Conservation (phyloP, 495 filamentous ascomycete species). For the Trichoderma parareesei region DNA sequence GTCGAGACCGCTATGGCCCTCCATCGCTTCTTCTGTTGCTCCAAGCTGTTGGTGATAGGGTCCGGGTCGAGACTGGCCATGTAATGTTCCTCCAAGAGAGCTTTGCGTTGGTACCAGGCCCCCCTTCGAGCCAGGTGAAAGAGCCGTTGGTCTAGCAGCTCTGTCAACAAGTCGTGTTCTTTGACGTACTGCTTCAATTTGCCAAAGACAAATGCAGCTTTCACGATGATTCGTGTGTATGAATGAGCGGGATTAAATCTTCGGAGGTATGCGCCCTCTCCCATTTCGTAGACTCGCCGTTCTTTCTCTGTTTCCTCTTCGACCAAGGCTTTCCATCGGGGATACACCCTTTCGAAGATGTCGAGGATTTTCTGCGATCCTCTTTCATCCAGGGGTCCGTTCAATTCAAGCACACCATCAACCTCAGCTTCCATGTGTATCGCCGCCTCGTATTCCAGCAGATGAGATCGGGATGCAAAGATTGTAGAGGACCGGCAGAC, state of each 20-base stretch:
- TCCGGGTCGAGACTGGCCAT: constrained; percentile 57
- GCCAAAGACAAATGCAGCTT: constrained; percentile 67
- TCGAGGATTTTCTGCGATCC: constrained; percentile 53
- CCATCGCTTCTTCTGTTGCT: constrained; percentile 72
- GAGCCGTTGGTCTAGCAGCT: constrained; percentile 71
- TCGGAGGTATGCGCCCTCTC: constrained; percentile 85
- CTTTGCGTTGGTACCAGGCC: constrained; percentile 93
- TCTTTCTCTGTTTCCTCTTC: constrained; percentile 74
- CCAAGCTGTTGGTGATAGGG: constrained; percentile 23
- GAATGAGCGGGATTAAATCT: constrained; percentile 90
- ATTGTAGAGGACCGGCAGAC: constrained; percentile 87
- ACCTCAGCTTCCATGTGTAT: constrained; percentile 75
- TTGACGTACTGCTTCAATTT: constrained; percentile 71
- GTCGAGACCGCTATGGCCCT: constrained; percentile 68
- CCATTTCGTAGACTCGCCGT: constrained; percentile 67
- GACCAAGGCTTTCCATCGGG: constrained; percentile 69
- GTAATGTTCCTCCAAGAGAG: constrained; percentile 90
- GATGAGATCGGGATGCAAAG: constrained; percentile 62
- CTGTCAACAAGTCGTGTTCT: constrained; percentile 66
- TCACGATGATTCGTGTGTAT: constrained; percentile 88
- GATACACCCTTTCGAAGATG: constrained; percentile 66
- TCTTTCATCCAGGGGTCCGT: constrained; percentile 60
- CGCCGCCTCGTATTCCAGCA: constrained; percentile 85
- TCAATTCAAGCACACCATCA: constrained; percentile 79
- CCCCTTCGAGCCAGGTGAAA: constrained; percentile 83